A percentile compares a stretch with the other conserved stretches of the same genome.
These are phyloP conservation scores for Verticillium dahliae DNA, from an alignment of 2,329 filamentous ascomycete species.

Conservation along the genomic window DNA sequence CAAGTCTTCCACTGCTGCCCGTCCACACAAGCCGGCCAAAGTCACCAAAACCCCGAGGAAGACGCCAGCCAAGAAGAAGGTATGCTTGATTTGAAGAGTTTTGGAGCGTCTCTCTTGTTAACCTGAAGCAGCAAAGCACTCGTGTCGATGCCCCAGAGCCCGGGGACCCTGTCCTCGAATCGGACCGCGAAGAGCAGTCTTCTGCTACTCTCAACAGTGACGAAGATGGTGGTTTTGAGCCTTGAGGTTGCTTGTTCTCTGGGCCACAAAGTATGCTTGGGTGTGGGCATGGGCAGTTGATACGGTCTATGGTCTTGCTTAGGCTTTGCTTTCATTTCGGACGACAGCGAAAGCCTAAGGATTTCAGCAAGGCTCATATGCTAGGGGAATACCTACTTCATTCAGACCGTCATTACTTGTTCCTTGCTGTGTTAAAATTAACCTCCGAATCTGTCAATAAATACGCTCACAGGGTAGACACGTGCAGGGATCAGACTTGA, in stretches of 20 bases:
- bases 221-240: not conserved
- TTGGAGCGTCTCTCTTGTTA: not conserved
- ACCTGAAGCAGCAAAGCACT: not conserved
- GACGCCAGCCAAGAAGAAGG: constrained; percentile 21
- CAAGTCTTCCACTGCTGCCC: constrained; percentile 3
- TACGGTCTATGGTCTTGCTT: not conserved
- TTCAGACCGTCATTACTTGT: too few relatives aligned
- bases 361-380: too few relatives aligned
- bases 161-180: not conserved
- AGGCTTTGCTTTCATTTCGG: too few relatives aligned
- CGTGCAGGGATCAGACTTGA: too few relatives aligned
- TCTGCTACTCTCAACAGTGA: not conserved
- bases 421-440: too few relatives aligned
- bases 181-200: not conserved
- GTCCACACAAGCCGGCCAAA: constrained; percentile 15
- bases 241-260: not conserved
- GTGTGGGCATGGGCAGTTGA: not conserved
- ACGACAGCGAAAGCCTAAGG: too few relatives aligned
- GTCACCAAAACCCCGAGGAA: constrained; percentile 23
- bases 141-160: not conserved
- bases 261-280: not conserved
- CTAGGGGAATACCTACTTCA: too few relatives aligned
- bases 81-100: not conserved
- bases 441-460: too few relatives aligned
- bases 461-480: too few relatives aligned